Percentiles rank a stretch among this genome's conserved stretches.
phyloP scores from a whole-genome alignment of 805 yeast species.

The Pichia rugopelliculosa region DNA sequence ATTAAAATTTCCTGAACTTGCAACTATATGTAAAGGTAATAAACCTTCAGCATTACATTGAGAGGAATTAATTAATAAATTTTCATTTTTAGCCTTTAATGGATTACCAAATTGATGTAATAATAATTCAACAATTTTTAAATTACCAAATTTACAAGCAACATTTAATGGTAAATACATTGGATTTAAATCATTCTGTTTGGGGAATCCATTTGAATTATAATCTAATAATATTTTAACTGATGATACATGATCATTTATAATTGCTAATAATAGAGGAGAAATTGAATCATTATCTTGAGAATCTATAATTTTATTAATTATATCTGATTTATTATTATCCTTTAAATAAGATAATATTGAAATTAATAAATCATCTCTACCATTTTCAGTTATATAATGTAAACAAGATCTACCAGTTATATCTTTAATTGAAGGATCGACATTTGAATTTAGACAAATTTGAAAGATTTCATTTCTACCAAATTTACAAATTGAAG shows the following conservation, averaged over 20 bases:
- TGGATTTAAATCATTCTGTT: constrained; percentile 42
- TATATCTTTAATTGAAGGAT: constrained; percentile 42
- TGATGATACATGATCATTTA: constrained; percentile 51
- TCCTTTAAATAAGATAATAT: constrained; percentile 21
- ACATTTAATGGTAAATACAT: constrained; percentile 73
- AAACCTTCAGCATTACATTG: constrained; percentile 83
- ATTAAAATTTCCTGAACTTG: constrained; percentile 70
- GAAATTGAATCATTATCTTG: constrained; percentile 73
- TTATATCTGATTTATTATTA: constrained; percentile 12
- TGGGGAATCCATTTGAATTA: constrained; percentile 44
- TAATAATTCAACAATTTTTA: constrained; percentile 57
- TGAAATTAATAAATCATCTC: constrained; percentile 33
- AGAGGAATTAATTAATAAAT: constrained; percentile 33
- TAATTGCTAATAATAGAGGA: constrained; percentile 74
- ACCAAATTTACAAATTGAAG: constrained; percentile 28
- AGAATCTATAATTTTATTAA: constrained; percentile 31
- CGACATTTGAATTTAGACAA: constrained; percentile 20
- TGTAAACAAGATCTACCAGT: constrained; percentile 81
- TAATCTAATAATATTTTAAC: constrained; percentile 42
- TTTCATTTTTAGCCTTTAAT: constrained; percentile 22
- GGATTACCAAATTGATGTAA: constrained; percentile 32
- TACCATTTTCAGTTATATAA: constrained; percentile 65
- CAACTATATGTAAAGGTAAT: constrained; percentile 79
- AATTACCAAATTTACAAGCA: constrained; percentile 83
- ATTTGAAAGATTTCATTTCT: constrained; percentile 23